A percentile compares a stretch with the other conserved stretches of the same genome.
Conservation (phyloP, 1,284 basidiomycete genomes). For the Bondarzewia mesenterica region DNA sequence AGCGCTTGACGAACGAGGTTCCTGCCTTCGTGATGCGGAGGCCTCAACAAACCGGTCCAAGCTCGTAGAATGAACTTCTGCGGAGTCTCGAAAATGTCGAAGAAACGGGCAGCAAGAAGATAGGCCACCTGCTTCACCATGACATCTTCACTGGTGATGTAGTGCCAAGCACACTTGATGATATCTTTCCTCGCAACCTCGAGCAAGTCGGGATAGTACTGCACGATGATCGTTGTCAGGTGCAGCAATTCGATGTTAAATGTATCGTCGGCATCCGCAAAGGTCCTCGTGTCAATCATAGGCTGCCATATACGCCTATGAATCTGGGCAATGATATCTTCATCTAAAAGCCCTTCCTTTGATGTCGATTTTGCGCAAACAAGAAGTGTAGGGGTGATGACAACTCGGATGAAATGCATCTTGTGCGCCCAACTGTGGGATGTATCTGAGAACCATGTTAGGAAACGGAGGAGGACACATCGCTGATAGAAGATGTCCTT, state of each 20-base stretch:
- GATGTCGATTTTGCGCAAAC: conserved; percentile 56
- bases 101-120: conserved; percentile 91
- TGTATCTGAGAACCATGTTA: conserved; percentile 74
- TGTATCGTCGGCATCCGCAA: conserved; percentile 64
- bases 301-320: conserved; percentile 78
- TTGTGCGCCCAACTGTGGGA: conserved; percentile 74
- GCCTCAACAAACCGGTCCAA: conserved; percentile 88
- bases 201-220: conserved; percentile 73
- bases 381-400: conserved; percentile 86
- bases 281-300: conserved; percentile 52
- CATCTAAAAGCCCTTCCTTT: conserved; percentile 58
- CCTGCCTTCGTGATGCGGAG: conserved; percentile 77
- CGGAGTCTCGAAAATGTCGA: conserved; percentile 86
- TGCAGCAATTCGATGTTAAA: conserved; percentile 90
- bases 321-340: conserved; percentile 61
- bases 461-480: conserved; percentile 79
- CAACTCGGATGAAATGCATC: conserved; percentile 77
- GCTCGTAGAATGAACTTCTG: conserved; percentile 92
- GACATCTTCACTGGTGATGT: conserved; percentile 79
- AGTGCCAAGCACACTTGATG: conserved; percentile 93
- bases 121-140: conserved; percentile 95
- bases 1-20: conserved; percentile 81
- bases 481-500: conserved; percentile 64
- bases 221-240: conserved; percentile 85
- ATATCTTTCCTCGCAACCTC: conserved; percentile 87